Conservation (phyloP, 225 moss, liverwort and hornwort species). For the Anthoceros angustus region DNA sequence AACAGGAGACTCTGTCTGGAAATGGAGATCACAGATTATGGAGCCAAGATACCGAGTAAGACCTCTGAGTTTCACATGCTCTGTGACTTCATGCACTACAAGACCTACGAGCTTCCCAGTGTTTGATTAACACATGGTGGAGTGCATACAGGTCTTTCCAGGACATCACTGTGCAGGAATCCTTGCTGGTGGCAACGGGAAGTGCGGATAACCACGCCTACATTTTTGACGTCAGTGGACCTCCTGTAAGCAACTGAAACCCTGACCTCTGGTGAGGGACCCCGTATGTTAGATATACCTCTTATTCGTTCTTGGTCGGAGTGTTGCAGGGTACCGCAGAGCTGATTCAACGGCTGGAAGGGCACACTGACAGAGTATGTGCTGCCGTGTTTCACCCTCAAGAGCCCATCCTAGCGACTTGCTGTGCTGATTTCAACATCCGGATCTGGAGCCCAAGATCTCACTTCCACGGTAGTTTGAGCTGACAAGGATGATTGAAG, state of each 20-base stretch:
- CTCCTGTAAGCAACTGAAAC: slow-evolving; percentile 43
- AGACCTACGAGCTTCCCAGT: too few relatives aligned
- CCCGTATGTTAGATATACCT: not conserved
- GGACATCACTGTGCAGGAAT: slow-evolving; percentile 54
- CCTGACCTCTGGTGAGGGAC: too few relatives aligned
- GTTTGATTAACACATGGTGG: not conserved
- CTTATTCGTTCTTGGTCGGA: slow-evolving; percentile 7
- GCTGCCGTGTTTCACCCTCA: slow-evolving; percentile 65
- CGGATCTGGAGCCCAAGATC: slow-evolving; percentile 66
- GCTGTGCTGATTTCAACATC: slow-evolving; percentile 60
- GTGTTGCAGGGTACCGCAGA: slow-evolving; percentile 56
- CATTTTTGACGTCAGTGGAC: slow-evolving; percentile 77
- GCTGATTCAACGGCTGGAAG: slow-evolving; percentile 82
- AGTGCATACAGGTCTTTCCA: slow-evolving; percentile 22
- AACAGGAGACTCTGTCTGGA: slow-evolving; percentile 42
- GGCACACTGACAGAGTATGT: slow-evolving; percentile 69
- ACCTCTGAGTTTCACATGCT: not conserved
- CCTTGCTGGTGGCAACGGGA: slow-evolving; percentile 63
- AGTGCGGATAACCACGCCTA: slow-evolving; percentile 77
- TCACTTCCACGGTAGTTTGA: slow-evolving; percentile 18
- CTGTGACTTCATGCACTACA: not conserved
- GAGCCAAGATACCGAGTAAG: slow-evolving; percentile 36
- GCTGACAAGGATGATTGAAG: slow-evolving; percentile 6
- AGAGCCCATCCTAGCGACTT: slow-evolving; percentile 66
- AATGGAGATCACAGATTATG: slow-evolving; percentile 68